Conservation (phyloP, 139 green algal genomes). For the Chlorella ohadii region DNA sequence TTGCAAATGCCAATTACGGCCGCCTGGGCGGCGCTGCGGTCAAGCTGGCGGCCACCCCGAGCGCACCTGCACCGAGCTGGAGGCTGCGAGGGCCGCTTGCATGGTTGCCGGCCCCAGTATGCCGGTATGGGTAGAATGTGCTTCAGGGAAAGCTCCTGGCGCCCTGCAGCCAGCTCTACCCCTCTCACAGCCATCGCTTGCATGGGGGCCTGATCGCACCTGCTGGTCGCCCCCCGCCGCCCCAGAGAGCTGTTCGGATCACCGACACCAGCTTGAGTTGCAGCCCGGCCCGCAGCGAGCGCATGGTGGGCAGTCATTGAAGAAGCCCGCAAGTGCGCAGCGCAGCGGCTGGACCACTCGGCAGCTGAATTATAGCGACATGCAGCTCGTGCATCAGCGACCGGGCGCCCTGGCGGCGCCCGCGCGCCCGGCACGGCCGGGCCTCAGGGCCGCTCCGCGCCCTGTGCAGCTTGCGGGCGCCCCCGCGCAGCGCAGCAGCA, state of each 20-base stretch:
- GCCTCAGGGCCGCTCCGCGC: neutral
- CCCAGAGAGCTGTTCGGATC: too few relatives aligned
- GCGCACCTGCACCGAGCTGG: neutral
- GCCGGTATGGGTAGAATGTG: neutral
- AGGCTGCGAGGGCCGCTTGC: slow-evolving; percentile 10
- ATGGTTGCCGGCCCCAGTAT: slow-evolving; percentile 2
- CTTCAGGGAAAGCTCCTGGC: neutral
- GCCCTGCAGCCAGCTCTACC: neutral
- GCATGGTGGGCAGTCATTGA: too few relatives aligned
- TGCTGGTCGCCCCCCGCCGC: too few relatives aligned
- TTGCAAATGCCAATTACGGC: neutral
- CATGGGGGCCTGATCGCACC: too few relatives aligned
- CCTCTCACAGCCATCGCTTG: too few relatives aligned
- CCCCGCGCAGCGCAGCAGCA: neutral
- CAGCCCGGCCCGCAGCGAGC: too few relatives aligned
- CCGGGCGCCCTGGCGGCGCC: neutral
- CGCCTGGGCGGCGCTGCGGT: neutral
- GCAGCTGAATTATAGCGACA: neutral
- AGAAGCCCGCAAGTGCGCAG: too few relatives aligned
- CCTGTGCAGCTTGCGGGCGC: neutral
- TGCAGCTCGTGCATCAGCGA: neutral
- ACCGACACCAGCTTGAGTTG: too few relatives aligned
- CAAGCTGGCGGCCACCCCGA: neutral
- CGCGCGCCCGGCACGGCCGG: neutral
- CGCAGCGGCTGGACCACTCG: too few relatives aligned